phyloP scores from a whole-genome alignment of 179 eudicot genomes.

The Beta macrorhiza region DNA sequence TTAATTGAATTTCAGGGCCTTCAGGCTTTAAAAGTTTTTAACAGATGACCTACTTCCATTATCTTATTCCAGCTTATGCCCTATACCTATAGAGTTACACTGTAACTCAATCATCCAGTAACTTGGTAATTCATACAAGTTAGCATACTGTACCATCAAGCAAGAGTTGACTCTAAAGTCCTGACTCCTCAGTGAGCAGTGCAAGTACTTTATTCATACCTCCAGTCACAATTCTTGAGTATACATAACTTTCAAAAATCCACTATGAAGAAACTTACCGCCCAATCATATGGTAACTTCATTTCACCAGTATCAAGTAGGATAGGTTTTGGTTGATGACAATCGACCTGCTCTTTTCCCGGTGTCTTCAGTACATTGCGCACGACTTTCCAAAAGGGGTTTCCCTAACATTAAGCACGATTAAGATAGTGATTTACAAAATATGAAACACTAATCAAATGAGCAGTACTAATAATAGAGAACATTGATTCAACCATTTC shows the following conservation, averaged over 20 bases:
- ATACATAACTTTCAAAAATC: background rate
- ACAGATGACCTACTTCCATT: background rate
- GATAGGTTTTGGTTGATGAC: conserved; percentile 90
- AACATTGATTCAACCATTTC: background rate
- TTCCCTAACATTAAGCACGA: conserved; percentile 56
- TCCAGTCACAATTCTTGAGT: background rate
- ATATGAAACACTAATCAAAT: conserved; percentile 7
- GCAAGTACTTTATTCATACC: background rate
- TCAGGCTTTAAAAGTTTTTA: background rate
- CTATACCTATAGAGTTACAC: background rate
- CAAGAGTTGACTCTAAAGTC: background rate
- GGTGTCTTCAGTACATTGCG: conserved; percentile 75
- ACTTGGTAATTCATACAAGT: background rate
- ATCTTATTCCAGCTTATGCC: background rate
- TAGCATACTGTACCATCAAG: background rate
- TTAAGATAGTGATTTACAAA: conserved; percentile 6
- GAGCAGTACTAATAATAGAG: conserved; percentile 9
- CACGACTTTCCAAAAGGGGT: conserved; percentile 84
- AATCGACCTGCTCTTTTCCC: conserved; percentile 63
- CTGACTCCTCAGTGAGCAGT: background rate
- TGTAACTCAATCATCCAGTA: background rate
- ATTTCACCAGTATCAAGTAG: conserved; percentile 97
- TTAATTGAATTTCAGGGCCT: background rate
- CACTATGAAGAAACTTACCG: conserved; percentile 55
- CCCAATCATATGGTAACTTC: conserved; percentile 95